Percentiles rank a stretch among this genome's conserved stretches.
Evolutionary conservation across 352 stramenopile species (phyloP).

Genomic region (Globisporangium echinulatum): DNA sequence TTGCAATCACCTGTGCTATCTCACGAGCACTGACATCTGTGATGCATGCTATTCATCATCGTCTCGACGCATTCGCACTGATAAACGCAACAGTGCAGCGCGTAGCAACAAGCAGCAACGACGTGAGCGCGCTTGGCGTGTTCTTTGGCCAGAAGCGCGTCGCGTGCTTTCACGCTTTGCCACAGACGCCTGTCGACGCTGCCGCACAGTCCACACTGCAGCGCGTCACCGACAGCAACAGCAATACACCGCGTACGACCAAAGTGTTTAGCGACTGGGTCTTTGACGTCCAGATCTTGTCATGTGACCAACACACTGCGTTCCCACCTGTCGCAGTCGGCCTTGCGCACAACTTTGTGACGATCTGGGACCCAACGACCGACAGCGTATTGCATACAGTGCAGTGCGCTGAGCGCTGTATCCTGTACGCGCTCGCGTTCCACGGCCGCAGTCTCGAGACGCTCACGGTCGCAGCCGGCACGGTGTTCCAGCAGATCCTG

Average conservation of each 20-base stretch:
- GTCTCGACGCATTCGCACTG: too few relatives aligned
- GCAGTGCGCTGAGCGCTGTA: slow-evolving; percentile 73
- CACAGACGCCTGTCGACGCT: slow-evolving; percentile 25
- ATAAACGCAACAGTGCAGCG: not conserved
- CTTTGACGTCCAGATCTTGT: slow-evolving; percentile 69
- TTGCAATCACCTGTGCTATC: too few relatives aligned
- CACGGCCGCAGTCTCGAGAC: slow-evolving; percentile 50
- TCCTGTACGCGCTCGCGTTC: slow-evolving; percentile 78
- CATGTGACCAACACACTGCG: slow-evolving; percentile 3
- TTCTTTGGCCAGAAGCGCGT: slow-evolving; percentile 84
- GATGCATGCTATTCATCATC: not conserved
- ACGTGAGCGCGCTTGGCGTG: slow-evolving; percentile 15
- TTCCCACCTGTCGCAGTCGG: slow-evolving; percentile 53
- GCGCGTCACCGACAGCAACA: slow-evolving; percentile 22
- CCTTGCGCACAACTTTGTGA: slow-evolving; percentile 79
- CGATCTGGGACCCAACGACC: slow-evolving; percentile 54
- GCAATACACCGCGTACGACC: slow-evolving; percentile 1
- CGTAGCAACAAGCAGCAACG: not conserved
- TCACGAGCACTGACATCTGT: not conserved
- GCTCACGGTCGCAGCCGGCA: slow-evolving; percentile 73
- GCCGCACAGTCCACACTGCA: slow-evolving; percentile 13
- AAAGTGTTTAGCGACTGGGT: slow-evolving; percentile 83
- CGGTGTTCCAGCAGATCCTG: slow-evolving; percentile 84
- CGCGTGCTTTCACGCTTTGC: slow-evolving; percentile 41
- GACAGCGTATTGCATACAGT: slow-evolving; percentile 44